Base-by-base conservation (phyloP, 108 stramenopile genomes). In the Heterococcus sp. region DNA sequence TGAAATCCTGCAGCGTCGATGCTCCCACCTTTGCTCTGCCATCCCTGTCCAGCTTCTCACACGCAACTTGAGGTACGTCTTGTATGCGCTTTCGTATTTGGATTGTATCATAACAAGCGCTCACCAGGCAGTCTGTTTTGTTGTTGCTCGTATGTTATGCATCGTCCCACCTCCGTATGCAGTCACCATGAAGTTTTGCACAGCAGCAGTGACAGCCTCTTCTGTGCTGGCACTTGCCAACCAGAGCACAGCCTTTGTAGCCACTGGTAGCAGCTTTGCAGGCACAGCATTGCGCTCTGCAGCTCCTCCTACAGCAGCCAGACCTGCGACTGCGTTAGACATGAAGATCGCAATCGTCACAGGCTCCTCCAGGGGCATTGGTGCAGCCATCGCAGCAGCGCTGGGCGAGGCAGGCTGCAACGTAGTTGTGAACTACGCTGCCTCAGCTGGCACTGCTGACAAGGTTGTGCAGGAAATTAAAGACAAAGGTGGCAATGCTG, bases 341-440 rank as follows among this genome's bases (percentile, higher is more conserved):
- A 77, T 77, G 76, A 70, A 64, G 34, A 77, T 77, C 37, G 76
- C 76, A 14, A 66, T 77, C 27, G 76, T 77, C 2, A 77, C 76
- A 35, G 95, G 95, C 72, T 92, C 95, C 32, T 93, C 93, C 33
- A 92, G 95, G 65, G 96, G 96, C 34, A 88, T 97, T 31, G 96
- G 96, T 83, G 87, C 87, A 38, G 87, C 96, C 27, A 95, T 96
- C 88, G 96, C 96, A 27, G 75, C 92, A 66, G 93, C 93, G 14
- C 87, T 96, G 71, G 96, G 93, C 73, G 87, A 88, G 36, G 70
- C 76, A 21, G 97, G 95, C 32, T 93, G 94, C 69, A 95, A 95
- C 78, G 90, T 97, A 33, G 89, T 97, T 68, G 92, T 97, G 71
- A 97, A 96, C 87, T 97, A 95, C 75, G 92, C 92, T 0, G 92